Evolutionary conservation across 2,329 filamentous ascomycete genomes (phyloP), one percentile per base, ranked within the genome.

Genomic region (Septoria linicola): DNA sequence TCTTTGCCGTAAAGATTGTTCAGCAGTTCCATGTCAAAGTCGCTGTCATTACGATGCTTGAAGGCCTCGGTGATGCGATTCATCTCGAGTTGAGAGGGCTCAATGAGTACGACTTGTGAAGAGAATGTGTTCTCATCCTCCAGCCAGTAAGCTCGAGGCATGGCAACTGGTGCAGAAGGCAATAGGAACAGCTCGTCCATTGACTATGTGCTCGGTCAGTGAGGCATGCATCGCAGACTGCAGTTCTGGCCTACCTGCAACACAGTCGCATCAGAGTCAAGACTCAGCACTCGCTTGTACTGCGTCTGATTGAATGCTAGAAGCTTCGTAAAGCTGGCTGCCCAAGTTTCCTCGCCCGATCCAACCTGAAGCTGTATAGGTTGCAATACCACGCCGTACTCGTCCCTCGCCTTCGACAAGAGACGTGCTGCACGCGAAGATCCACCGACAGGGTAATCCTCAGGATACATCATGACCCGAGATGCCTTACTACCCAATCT

Each of bases 131-230:
- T 6, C 4, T 8, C 0, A 4, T 78, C 72, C 1, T 81, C 71
- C 84, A 53, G 21, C 52, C 85, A 88, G 66, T 88, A 88, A 10
- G 84, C 85, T 25, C 81, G 79, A 1, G 85, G 82, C 77, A 87
- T 84, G 2, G 84, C 84, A 3, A 84, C 76, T 1, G 78, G 72
- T 1, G 78, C 75, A 1, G 71, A 64, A 0, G 85, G 85, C 1
- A 85, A 72, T 34, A 85, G 75, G 67, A 89, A 88, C 0, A 88
- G 74, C 47, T 87, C 83, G 58, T 88, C 85, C 72, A 88, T 79
- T 11, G 17, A 16, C 32, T 48, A 11, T 23, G n/a, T n/a, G n/a
- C n/a, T n/a, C n/a, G 13, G 11, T 8, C n/a, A 8, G 36, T 14
- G 4, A 31, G n/a, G n/a, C n/a, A n/a, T n/a, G n/a, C n/a, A n/a